Base-by-base conservation (phyloP, 306 rosid species). In the Pterocarpus santalinus region DNA sequence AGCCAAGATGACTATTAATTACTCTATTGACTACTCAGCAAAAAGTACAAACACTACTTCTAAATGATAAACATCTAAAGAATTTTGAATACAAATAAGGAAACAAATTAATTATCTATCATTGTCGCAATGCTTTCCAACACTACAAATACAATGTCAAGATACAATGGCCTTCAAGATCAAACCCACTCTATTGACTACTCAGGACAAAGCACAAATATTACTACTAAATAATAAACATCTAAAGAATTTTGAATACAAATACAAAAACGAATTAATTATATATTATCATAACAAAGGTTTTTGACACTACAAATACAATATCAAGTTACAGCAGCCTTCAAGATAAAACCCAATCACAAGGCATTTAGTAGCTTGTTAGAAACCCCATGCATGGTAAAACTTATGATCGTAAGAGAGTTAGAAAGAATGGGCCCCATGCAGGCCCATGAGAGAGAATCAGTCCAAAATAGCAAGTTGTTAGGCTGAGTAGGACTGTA, bases 321-420 rank as follows among this genome's bases (percentile, higher is more conserved):
- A 47, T 43, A 79, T 57, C 69, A 57, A 43, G 65, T 68, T n/a
- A 58, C 43, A 78, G 69, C 22, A 56, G 30, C 68, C 58, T 64
- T 72, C 33, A 51, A 69, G 67, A 63, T 39, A 33, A 72, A 72
- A 63, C 58, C 36, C 60, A 80, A 69, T n/a, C 58, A 43, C 8
- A 7, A 34, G 6, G 13, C 36, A 12, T 33, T 36, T 51, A 63
- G 47, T 39, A 39, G 47, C 73, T 22, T 22, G 28, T 22, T 22
- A 22, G 28, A 22, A 22, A 22, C 28, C 28, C 28, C 28, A 22
- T 0, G 28, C 28, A 22, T 22, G 28, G 28, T 22, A 22, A 22
- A 22, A 22, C 28, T 22, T 22, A 22, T 22, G 28, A 0, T 22
- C 28, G 28, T 22, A 22, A 22, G 28, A 22, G 28, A 22, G 28